Evolutionary conservation across 257 asterid species (phyloP).

Genomic region (Fraxinus excelsior): DNA sequence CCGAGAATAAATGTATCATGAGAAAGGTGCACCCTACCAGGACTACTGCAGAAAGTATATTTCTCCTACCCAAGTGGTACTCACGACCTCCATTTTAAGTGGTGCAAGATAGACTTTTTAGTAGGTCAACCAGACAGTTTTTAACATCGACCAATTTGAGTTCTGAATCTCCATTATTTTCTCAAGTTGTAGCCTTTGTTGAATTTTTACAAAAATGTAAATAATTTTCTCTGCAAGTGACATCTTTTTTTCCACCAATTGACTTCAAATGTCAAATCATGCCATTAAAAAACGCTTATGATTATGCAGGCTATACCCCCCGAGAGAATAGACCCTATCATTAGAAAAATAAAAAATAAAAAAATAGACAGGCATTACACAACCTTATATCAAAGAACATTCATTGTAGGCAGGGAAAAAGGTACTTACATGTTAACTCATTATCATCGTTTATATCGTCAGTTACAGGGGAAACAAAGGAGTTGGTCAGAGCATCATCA

Average conservation of each 20-base stretch:
- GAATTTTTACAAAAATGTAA: neutral
- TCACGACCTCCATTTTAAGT: neutral
- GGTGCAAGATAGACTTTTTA: neutral
- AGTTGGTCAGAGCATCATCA: conserved; percentile 87
- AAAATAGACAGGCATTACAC: neutral
- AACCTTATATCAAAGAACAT: neutral
- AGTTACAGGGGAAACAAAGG: conserved; percentile 82
- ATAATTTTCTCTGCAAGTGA: neutral
- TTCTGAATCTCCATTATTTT: neutral
- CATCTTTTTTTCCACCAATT: neutral
- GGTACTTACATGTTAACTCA: conserved; percentile 67
- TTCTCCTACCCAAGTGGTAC: neutral
- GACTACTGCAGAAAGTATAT: neutral
- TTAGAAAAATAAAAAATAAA: neutral
- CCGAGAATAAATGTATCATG: neutral
- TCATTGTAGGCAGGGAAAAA: neutral
- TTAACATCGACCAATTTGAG: neutral
- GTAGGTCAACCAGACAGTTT: no score
- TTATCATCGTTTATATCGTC: conserved; percentile 72
- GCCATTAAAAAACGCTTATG: neutral
- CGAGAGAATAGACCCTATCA: neutral
- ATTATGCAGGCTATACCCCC: neutral
- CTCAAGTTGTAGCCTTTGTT: neutral
- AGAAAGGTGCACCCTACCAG: neutral
- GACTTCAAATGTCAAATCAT: neutral